Evolutionary conservation across 1,284 basidiomycete species (phyloP).

Genomic region (Xanthoconium separans): DNA sequence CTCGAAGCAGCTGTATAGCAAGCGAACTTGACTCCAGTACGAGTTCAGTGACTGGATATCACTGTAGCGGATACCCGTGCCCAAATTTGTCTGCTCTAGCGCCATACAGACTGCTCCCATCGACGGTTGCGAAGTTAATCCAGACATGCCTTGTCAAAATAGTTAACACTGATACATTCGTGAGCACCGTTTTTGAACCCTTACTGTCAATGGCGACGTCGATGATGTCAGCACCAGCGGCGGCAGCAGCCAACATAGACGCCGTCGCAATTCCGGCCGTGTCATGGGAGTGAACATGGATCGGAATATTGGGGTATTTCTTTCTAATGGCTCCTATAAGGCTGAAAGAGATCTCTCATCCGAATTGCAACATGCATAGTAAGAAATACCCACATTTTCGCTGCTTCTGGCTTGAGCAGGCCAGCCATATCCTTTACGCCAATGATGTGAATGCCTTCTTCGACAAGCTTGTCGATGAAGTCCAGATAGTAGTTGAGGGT

Average conservation of each 20-base stretch:
- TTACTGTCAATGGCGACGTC: conserved; percentile 98
- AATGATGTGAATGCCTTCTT: conserved; percentile 95
- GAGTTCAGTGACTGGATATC: conserved; percentile 97
- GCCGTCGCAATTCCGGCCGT: conserved; percentile 98
- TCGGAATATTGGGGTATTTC: conserved; percentile 96
- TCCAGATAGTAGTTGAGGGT: conserved; percentile 98
- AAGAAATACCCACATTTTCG: conserved; percentile 64
- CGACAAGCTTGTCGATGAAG: conserved; percentile 92
- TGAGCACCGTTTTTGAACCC: conserved; percentile 27
- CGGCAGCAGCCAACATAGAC: conserved; percentile 94
- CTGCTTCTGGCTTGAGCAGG: conserved; percentile 92
- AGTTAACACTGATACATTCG: conserved; percentile 8
- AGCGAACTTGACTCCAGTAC: conserved; percentile 98
- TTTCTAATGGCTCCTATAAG: conserved; percentile 93
- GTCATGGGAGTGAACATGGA: conserved; percentile 99
- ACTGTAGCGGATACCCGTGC: conserved; percentile 96
- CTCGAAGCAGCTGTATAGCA: conserved; percentile 97
- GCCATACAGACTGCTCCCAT: conserved; percentile 97
- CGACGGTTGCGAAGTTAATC: conserved; percentile 96
- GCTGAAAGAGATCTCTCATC: conserved; percentile 37
- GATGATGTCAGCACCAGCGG: conserved; percentile 96
- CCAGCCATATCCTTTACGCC: conserved; percentile 99
- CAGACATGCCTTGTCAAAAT: conserved; percentile 82
- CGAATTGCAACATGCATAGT: conserved; percentile 1
- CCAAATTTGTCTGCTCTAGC: conserved; percentile 92